Evolutionary conservation across 2,329 filamentous ascomycete species (phyloP).

Genomic region (Arthrobotrys megalospora): DNA sequence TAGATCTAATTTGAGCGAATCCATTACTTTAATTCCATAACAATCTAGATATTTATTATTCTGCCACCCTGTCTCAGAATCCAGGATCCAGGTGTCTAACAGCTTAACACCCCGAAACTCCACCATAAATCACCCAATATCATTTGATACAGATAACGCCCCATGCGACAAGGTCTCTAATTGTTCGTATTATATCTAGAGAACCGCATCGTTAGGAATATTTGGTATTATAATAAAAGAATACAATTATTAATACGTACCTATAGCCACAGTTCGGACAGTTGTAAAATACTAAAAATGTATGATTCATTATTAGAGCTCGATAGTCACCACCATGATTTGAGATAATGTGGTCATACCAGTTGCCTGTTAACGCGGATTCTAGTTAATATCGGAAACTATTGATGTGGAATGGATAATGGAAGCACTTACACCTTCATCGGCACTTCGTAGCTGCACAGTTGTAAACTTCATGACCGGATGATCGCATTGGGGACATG

Average conservation of each 20-base stretch:
- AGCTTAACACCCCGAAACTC: not conserved
- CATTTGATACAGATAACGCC: slow-evolving; percentile 11
- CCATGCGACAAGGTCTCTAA: not conserved
- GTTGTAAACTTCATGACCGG: slow-evolving; percentile 88
- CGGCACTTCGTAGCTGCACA: slow-evolving; percentile 88
- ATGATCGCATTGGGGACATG: slow-evolving; percentile 84
- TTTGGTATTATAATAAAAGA: not conserved
- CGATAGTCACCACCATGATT: slow-evolving; percentile 23
- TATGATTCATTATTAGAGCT: slow-evolving; percentile 59
- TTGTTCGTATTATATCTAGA: slow-evolving; percentile 58
- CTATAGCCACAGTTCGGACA: slow-evolving; percentile 54
- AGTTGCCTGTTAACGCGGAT: slow-evolving; percentile 29
- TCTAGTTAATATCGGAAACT: not conserved
- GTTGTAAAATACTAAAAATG: slow-evolving; percentile 47
- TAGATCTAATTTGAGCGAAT: no score
- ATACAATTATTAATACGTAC: not conserved
- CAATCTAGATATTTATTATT: not conserved
- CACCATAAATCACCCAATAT: not conserved
- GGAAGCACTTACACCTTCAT: slow-evolving; percentile 85
- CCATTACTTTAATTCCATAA: not conserved
- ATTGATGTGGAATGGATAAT: not conserved
- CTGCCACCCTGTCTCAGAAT: not conserved
- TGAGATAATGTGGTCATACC: slow-evolving; percentile 27
- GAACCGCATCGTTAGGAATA: slow-evolving; percentile 12
- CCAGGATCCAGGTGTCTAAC: not conserved